Base-by-base conservation (phyloP, 306 rosid genomes). In the Lagenaria siceraria region DNA sequence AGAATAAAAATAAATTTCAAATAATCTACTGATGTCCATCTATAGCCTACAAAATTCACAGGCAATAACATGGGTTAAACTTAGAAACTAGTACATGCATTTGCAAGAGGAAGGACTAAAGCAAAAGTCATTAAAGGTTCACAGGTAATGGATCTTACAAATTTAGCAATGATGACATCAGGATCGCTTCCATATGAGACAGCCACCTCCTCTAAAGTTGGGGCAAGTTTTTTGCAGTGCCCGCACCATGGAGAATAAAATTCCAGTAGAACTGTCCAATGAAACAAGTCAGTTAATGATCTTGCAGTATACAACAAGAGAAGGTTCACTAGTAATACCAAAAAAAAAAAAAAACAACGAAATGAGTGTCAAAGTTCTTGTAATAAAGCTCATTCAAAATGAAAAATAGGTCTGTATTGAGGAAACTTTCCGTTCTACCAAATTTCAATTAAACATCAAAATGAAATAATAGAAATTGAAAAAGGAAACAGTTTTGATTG, bases 211-310 rank as follows among this genome's bases (percentile, higher is more conserved):
- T 96, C 99, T 82, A 89, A 83, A 31, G 90, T 92, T 60, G 99
- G 99, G 75, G 98, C 97, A 79, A 96, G 84, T 64, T 86, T 78
- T 77, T 96, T 96, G 92, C 99, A 96, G 64, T 92, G 98, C 43
- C 97, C 93, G 46, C 99, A 96, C 98, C 98, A 90, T 12, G 99
- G 99, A 76, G 99, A 95, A 83, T 96, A 96, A 63, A 96, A 92
- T 84, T 92, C 99, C 0, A 96, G 61, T 75, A 96, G 82, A 80
- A 96, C 98, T 96, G 96, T 78, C 83, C 8, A 38, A 70, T 56
- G 43, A 77, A 74, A n/a, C 36, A 56, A 70, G 27, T 60, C 51
- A 74, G n/a, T 40, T 66, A 59, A 74, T 31, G 59, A 62, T 69
- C 35, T 55, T 7, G 62, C 3, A 77, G 59, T 19, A 49, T 65